These are phyloP conservation scores for Curvularia lunata DNA, from an alignment of 2,329 filamentous ascomycete genomes.

Conservation along the genomic window DNA sequence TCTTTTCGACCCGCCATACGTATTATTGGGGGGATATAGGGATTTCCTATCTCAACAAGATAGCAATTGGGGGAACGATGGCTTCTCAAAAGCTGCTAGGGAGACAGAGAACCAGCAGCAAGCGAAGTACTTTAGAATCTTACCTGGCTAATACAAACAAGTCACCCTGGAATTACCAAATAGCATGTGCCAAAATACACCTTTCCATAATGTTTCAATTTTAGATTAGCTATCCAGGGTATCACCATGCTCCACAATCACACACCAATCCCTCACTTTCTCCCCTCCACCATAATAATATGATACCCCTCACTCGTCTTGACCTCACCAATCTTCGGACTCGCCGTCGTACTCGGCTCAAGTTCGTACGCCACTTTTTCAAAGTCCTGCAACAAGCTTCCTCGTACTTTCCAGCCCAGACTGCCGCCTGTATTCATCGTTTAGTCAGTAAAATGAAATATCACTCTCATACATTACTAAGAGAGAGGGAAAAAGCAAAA, in stretches of 20 bases:
- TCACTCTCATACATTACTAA: too few species aligned
- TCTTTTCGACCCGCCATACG: background rate
- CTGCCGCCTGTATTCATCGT: slow-evolving; percentile 61
- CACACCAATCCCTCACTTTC: slow-evolving; percentile 54
- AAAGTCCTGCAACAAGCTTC: slow-evolving; percentile 70
- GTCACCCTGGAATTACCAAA: too few species aligned
- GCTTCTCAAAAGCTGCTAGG: background rate
- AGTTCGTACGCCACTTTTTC: slow-evolving; percentile 75
- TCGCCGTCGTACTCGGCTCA: slow-evolving; percentile 68
- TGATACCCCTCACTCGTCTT: slow-evolving; percentile 81
- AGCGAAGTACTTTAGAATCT: background rate
- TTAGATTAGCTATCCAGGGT: background rate
- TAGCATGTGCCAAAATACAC: background rate
- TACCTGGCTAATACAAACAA: background rate
- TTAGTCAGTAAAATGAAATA: too few species aligned
- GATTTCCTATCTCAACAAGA: background rate
- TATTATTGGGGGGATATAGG: background rate
- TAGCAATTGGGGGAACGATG: background rate
- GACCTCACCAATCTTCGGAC: slow-evolving; percentile 70
- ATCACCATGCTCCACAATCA: background rate
- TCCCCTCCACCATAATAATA: slow-evolving; percentile 77
- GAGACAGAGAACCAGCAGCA: background rate
- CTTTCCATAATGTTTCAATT: background rate
- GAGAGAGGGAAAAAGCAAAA: too few species aligned
- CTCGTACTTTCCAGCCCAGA: slow-evolving; percentile 75